A percentile compares a stretch with the other conserved stretches of the same genome.
Conservation (phyloP, 2,329 filamentous ascomycete species). For the Fusarium lateritium region DNA sequence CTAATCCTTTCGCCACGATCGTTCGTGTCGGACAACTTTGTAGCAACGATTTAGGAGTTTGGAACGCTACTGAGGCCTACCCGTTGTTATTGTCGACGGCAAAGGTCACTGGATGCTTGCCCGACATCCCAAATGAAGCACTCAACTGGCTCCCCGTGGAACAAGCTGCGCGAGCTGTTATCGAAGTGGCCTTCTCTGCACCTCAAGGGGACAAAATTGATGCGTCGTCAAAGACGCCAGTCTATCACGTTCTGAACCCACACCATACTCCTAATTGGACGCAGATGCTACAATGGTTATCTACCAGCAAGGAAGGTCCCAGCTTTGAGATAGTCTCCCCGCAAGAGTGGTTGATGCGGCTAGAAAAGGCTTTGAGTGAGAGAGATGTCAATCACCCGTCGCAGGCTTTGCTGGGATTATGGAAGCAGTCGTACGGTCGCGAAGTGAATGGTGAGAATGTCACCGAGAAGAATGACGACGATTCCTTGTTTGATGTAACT, state of each 20-base stretch:
- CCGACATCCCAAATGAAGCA: constrained; percentile 40
- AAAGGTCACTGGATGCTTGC: constrained; percentile 56
- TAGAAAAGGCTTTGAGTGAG: constrained; percentile 24
- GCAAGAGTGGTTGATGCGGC: constrained; percentile 32
- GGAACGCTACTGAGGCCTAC: constrained; percentile 67
- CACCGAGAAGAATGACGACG: fast-evolving
- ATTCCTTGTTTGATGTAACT: constrained; percentile 25
- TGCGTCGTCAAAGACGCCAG: neutral
- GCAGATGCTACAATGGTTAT: constrained; percentile 43
- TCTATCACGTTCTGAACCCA: constrained; percentile 47
- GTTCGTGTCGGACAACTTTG: constrained; percentile 67
- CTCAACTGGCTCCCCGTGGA: constrained; percentile 67
- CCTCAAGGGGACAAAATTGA: neutral
- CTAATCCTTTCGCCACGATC: constrained; percentile 45
- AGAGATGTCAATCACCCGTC: constrained; percentile 31
- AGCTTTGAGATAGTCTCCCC: constrained; percentile 24
- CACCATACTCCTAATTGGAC: constrained; percentile 38
- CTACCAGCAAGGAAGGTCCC: neutral
- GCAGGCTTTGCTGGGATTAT: constrained; percentile 43
- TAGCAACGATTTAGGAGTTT: constrained; percentile 63
- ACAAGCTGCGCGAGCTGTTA: constrained; percentile 57
- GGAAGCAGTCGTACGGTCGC: constrained; percentile 33
- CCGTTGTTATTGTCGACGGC: constrained; percentile 66
- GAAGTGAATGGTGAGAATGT: neutral
- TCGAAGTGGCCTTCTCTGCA: constrained; percentile 51